Percentiles rank a stretch among this genome's conserved stretches.
These are phyloP conservation scores for Ophiostoma himal-ulmi DNA, from an alignment of 2,329 filamentous ascomycete species.

Conservation along the genomic window DNA sequence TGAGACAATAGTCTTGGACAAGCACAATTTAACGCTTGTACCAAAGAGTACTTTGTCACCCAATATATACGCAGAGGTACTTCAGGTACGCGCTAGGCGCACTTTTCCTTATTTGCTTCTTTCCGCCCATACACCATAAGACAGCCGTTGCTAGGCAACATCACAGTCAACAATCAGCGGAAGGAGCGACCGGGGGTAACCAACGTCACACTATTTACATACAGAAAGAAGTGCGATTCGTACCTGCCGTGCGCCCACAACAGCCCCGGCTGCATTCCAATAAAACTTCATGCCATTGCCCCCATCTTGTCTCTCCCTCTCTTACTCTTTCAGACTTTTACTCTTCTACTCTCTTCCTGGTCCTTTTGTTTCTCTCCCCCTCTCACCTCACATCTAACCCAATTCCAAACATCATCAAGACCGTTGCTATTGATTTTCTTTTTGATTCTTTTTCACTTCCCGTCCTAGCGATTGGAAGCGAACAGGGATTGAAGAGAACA, in stretches of 20 bases:
- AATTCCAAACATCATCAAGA: background rate
- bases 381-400: conserved; percentile 1
- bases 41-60: background rate
- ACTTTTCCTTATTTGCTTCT: background rate
- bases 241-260: background rate
- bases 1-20: conserved; percentile 1
- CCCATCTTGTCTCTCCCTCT: conserved; percentile 5
- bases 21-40: conserved; percentile 4
- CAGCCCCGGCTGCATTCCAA: conserved; percentile 24
- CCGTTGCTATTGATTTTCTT: conserved; percentile 11
- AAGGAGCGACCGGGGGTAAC: background rate
- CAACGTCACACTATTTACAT: conserved; percentile 22
- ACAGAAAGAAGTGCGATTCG: background rate
- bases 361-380: conserved; percentile 9
- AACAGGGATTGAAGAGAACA: conserved; percentile 14
- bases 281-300: conserved; percentile 23
- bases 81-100: background rate
- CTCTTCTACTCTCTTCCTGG: conserved; percentile 3
- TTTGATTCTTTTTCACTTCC: conserved; percentile 16
- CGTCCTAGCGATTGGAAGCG: background rate
- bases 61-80: background rate
- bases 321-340: background rate
- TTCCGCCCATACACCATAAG: background rate
- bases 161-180: conserved; percentile 23
- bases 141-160: conserved; percentile 27